phyloP scores from a whole-genome alignment of 2,329 filamentous ascomycete genomes.

The Harringtonia aguacate region DNA sequence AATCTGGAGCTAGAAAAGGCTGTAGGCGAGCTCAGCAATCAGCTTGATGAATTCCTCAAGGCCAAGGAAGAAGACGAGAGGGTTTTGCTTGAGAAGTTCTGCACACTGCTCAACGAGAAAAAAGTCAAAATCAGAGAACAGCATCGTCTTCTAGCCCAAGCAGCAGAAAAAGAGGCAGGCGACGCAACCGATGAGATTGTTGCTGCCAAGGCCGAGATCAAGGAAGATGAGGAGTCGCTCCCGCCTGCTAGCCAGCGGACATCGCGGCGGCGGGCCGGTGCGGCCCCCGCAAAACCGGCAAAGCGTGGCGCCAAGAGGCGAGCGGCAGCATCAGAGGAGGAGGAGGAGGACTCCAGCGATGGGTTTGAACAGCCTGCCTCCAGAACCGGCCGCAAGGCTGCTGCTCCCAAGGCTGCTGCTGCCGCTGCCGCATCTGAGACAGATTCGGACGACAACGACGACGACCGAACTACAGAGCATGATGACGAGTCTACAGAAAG shows the following conservation, averaged over 20 bases:
- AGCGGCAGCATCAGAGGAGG: constrained; percentile 25
- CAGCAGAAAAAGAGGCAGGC: not conserved
- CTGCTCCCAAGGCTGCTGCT: not conserved
- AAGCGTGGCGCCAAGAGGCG: constrained; percentile 15
- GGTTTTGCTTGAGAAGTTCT: constrained; percentile 57
- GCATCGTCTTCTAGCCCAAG: constrained; percentile 32
- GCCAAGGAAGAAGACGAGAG: constrained; percentile 58
- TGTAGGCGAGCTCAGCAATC: constrained; percentile 46
- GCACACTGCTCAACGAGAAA: constrained; percentile 64
- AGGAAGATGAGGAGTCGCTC: constrained; percentile 12
- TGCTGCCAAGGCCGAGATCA: constrained; percentile 11
- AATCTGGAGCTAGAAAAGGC: constrained; percentile 39
- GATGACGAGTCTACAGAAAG: constrained; percentile 32
- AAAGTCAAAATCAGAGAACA: constrained; percentile 70
- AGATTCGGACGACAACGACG: constrained; percentile 11
- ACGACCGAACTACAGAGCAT: constrained; percentile 18
- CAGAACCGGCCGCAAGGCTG: not conserved
- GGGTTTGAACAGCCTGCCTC: constrained; percentile 26
- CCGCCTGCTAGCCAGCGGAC: not conserved
- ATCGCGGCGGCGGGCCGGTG: not conserved
- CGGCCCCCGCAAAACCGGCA: constrained; percentile 12
- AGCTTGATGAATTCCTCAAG: constrained; percentile 55
- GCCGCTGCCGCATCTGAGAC: constrained; percentile 18
- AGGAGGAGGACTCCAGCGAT: constrained; percentile 29
- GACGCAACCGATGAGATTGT: not conserved